A percentile compares a stretch with the other conserved stretches of the same genome.
phyloP scores from a whole-genome alignment of 768 basidiomycete genomes.

The Hygrophorus russula region DNA sequence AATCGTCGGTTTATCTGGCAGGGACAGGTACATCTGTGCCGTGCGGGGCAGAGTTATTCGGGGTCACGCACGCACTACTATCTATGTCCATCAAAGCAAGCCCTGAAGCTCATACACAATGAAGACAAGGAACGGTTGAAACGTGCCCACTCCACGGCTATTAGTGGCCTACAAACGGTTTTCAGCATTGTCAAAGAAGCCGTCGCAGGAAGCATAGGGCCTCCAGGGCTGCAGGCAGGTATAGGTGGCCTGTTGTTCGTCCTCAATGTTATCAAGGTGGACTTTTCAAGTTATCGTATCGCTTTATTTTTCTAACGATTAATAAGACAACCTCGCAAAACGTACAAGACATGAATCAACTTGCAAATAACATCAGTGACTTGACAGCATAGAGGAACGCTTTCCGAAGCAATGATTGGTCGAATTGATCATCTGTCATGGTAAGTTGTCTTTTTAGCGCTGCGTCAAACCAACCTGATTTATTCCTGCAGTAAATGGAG shows the following conservation, averaged over 20 bases:
- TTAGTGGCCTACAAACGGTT: not conserved
- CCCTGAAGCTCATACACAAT: not conserved
- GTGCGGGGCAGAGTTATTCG: not conserved
- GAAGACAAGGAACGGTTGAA: conserved; percentile 1
- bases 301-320: not conserved
- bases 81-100: not conserved
- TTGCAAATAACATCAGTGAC: not conserved
- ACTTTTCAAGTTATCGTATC: not conserved
- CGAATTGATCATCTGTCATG: not conserved
- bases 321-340: conserved; percentile 4
- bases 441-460: not conserved
- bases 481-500: no score
- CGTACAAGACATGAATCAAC: conserved; percentile 2
- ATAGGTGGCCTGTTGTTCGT: not conserved
- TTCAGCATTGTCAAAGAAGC: conserved; percentile 1
- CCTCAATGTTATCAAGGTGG: conserved; percentile 1
- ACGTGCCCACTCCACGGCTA: not conserved
- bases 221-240: conserved; percentile 1
- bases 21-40: conserved; percentile 29
- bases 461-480: no score
- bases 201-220: not conserved
- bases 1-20: conserved; percentile 33
- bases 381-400: not conserved
- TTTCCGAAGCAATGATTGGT: not conserved
- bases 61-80: not conserved